Percentiles rank a stretch among this genome's conserved stretches.
These are phyloP conservation scores for Silene noctiflora DNA, from an alignment of 179 eudicot species.

Conservation along the genomic window DNA sequence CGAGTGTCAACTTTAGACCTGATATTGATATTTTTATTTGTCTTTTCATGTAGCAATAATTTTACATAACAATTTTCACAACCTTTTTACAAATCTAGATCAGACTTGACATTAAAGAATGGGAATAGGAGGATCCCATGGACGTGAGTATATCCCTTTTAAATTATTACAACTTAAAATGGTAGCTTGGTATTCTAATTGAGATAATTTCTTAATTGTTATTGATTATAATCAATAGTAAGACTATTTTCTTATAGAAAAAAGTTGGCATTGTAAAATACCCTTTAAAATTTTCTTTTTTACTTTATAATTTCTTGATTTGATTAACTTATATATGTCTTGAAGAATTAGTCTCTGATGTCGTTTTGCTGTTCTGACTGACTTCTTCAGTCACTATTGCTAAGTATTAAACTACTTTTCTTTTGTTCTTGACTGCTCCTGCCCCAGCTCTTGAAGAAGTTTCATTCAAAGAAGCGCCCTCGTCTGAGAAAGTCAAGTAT, in stretches of 20 bases:
- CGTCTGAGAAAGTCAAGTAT: constrained; percentile 66
- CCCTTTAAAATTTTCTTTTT: neutral
- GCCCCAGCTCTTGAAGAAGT: constrained; percentile 50
- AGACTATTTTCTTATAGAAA: neutral
- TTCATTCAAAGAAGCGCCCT: constrained; percentile 53
- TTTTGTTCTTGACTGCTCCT: constrained; percentile 23
- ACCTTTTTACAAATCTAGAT: neutral
- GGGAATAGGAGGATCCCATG: neutral
- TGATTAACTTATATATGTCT: neutral
- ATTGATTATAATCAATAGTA: neutral
- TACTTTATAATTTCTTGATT: too few species aligned
- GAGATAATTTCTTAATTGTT: neutral
- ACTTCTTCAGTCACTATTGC: constrained; percentile 10
- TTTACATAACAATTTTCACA: neutral
- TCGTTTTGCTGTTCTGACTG: constrained; percentile 1
- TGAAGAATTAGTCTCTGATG: neutral
- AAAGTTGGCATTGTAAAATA: neutral
- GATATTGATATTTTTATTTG: neutral
- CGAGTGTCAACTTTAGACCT: neutral
- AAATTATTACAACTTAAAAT: neutral
- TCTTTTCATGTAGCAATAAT: neutral
- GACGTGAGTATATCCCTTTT: neutral
- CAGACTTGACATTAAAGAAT: neutral
- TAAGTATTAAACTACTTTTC: neutral
- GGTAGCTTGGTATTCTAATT: neutral